Conservation (phyloP, 345 rosid species). For the Bretschneidera sinensis region DNA sequence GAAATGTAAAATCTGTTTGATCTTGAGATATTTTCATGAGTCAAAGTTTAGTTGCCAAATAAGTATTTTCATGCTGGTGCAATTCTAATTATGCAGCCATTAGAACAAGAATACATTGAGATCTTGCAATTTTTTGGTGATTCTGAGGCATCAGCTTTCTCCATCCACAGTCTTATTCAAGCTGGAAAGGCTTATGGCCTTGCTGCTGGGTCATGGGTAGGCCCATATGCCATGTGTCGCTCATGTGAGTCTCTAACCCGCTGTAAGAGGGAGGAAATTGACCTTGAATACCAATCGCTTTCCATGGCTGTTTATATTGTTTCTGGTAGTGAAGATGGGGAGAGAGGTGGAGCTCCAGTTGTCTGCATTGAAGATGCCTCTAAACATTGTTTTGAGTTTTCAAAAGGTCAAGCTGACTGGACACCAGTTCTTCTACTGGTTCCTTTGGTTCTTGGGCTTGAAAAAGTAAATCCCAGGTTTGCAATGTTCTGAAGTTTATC, state of each 20-base stretch:
- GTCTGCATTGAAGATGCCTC: constrained; percentile 74
- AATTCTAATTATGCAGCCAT: constrained; percentile 46
- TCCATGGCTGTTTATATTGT: constrained; percentile 88
- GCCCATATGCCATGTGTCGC: constrained; percentile 93
- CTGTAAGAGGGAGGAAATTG: constrained; percentile 40
- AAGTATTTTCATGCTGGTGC: constrained; percentile 17
- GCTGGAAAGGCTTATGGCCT: constrained; percentile 81
- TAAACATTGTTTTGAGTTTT: constrained; percentile 63
- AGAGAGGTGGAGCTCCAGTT: constrained; percentile 95
- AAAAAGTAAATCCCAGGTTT: constrained; percentile 81
- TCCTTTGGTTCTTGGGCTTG: constrained; percentile 96
- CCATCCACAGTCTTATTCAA: constrained; percentile 79
- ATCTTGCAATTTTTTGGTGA: constrained; percentile 82
- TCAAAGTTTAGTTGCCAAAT: constrained; percentile 1
- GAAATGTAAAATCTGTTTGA: background rate
- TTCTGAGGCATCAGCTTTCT: constrained; percentile 58
- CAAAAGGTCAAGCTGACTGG: constrained; percentile 62
- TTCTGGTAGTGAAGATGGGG: constrained; percentile 94
- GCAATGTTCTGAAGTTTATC: constrained; percentile 10
- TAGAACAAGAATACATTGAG: constrained; percentile 57
- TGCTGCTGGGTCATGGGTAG: constrained; percentile 98
- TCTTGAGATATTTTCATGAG: background rate
- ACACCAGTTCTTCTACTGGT: constrained; percentile 79
- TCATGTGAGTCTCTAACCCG: constrained; percentile 74
- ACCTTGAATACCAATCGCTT: constrained; percentile 32